phyloP scores from a whole-genome alignment of 2,329 filamentous ascomycete genomes.

The Tolypocladium ophioglossoides region DNA sequence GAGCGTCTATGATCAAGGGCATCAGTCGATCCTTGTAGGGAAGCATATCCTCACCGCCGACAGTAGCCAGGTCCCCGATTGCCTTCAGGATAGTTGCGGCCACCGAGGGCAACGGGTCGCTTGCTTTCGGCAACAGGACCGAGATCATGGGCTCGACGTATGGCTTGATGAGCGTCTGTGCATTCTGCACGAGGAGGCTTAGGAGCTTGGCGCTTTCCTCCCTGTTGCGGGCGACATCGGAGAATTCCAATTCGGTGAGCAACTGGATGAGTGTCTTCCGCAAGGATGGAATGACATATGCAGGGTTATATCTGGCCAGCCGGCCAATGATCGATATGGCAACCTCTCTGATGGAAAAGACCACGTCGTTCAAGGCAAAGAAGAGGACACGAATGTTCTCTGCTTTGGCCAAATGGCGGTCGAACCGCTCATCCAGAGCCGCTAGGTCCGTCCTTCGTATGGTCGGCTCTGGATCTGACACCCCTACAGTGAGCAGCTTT shows the following conservation, averaged over 20 bases:
- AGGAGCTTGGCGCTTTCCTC: slow-evolving; percentile 93
- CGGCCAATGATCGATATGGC: slow-evolving; percentile 95
- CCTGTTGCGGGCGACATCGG: slow-evolving; percentile 86
- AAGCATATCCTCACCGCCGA: slow-evolving; percentile 89
- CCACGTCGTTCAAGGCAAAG: slow-evolving; percentile 88
- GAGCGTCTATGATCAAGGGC: slow-evolving; percentile 85
- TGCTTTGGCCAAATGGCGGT: slow-evolving; percentile 91
- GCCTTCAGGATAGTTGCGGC: slow-evolving; percentile 92
- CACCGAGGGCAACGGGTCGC: slow-evolving; percentile 74
- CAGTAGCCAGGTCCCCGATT: slow-evolving; percentile 85
- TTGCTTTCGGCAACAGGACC: slow-evolving; percentile 86
- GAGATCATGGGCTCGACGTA: slow-evolving; percentile 96
- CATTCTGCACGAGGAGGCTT: slow-evolving; percentile 85
- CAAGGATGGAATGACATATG: slow-evolving; percentile 92
- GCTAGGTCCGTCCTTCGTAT: slow-evolving; percentile 83
- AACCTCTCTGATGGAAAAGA: slow-evolving; percentile 85
- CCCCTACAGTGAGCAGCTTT: slow-evolving; percentile 86
- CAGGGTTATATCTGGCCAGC: slow-evolving; percentile 81
- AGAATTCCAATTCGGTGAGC: slow-evolving; percentile 91
- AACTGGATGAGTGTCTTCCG: slow-evolving; percentile 94
- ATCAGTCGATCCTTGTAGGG: slow-evolving; percentile 86
- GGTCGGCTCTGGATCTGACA: slow-evolving; percentile 81
- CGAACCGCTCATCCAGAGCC: slow-evolving; percentile 87
- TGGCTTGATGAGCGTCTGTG: slow-evolving; percentile 84
- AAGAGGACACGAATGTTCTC: slow-evolving; percentile 96